phyloP scores from a whole-genome alignment of 1,284 basidiomycete species.

The Cryptococcus sp. region DNA sequence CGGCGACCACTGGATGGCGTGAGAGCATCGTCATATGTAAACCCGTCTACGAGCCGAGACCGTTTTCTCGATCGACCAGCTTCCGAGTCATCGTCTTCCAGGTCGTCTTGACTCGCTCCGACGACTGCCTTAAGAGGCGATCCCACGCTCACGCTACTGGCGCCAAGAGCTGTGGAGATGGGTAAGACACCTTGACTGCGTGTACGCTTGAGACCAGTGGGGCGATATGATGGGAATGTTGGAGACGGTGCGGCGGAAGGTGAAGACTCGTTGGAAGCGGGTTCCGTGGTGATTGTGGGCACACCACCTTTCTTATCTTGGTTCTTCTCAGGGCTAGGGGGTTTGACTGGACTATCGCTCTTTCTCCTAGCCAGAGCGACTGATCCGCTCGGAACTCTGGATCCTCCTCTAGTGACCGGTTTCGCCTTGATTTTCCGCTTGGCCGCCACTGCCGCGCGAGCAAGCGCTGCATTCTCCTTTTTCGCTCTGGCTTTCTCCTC shows the following conservation, averaged over 20 bases:
- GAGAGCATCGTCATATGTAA: too few relatives aligned
- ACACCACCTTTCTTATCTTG: not conserved
- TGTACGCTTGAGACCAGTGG: slow-evolving; percentile 31
- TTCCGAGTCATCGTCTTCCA: slow-evolving; percentile 12
- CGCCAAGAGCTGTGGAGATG: slow-evolving; percentile 12
- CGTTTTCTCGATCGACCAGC: slow-evolving; percentile 3
- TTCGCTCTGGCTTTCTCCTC: slow-evolving; percentile 34
- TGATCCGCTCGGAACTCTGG: not conserved
- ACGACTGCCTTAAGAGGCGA: slow-evolving; percentile 36
- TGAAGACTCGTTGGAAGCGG: slow-evolving; percentile 18
- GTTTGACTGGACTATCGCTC: slow-evolving; percentile 24
- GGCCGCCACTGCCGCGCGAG: slow-evolving; percentile 29
- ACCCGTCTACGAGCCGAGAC: not conserved
- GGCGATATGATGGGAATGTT: not conserved
- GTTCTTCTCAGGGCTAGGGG: slow-evolving; percentile 16
- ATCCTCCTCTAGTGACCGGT: slow-evolving; percentile 3
- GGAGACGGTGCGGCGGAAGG: not conserved
- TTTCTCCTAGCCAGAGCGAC: slow-evolving; percentile 1
- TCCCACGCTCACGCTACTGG: slow-evolving; percentile 14
- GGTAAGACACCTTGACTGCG: slow-evolving; percentile 27
- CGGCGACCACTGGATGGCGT: not conserved
- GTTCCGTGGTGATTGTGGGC: slow-evolving; percentile 18
- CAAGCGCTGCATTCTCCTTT: slow-evolving; percentile 36
- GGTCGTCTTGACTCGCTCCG: slow-evolving; percentile 7
- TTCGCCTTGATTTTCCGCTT: slow-evolving; percentile 15